Evolutionary conservation across 805 yeast species (phyloP).

Genomic region (Cyberlindnera maclurae): DNA sequence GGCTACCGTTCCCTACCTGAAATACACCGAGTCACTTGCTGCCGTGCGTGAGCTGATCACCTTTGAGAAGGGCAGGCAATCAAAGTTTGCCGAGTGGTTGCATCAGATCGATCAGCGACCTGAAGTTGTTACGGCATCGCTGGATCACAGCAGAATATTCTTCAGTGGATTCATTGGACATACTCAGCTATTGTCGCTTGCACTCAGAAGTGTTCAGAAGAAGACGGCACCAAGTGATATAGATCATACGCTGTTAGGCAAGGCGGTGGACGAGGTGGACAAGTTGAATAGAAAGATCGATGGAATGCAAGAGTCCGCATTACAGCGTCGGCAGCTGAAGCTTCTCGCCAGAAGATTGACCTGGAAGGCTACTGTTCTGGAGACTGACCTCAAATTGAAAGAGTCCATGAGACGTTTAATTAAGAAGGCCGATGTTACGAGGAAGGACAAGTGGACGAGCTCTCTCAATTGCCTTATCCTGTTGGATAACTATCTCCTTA

Average conservation of each 20-base stretch:
- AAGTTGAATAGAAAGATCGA: slow-evolving; percentile 54
- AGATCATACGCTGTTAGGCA: slow-evolving; percentile 43
- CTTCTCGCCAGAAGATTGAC: slow-evolving; percentile 44
- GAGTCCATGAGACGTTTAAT: slow-evolving; percentile 51
- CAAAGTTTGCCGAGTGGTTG: slow-evolving; percentile 52
- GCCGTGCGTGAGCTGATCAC: slow-evolving; percentile 49
- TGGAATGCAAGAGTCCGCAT: slow-evolving; percentile 52
- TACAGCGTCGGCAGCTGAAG: slow-evolving; percentile 47
- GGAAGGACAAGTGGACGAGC: slow-evolving; percentile 59
- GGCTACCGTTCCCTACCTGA: slow-evolving; percentile 47
- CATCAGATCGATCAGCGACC: slow-evolving; percentile 42
- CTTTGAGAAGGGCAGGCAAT: slow-evolving; percentile 34
- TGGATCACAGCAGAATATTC: slow-evolving; percentile 48
- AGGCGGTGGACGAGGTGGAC: slow-evolving; percentile 49
- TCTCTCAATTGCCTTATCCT: slow-evolving; percentile 46
- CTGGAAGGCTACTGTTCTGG: slow-evolving; percentile 41
- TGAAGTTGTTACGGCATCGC: slow-evolving; percentile 31
- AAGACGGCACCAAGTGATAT: slow-evolving; percentile 39
- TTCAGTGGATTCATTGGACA: slow-evolving; percentile 51
- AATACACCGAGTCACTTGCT: slow-evolving; percentile 56
- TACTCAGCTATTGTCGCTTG: slow-evolving; percentile 52
- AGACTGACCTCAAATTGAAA: slow-evolving; percentile 43
- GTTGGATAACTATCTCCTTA: slow-evolving; percentile 62
- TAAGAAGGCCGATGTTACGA: slow-evolving; percentile 48
- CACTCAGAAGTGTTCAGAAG: slow-evolving; percentile 51